phyloP scores from a whole-genome alignment of 371 early-diverging fungal species.

The Neoconidiobolus thromboides region DNA sequence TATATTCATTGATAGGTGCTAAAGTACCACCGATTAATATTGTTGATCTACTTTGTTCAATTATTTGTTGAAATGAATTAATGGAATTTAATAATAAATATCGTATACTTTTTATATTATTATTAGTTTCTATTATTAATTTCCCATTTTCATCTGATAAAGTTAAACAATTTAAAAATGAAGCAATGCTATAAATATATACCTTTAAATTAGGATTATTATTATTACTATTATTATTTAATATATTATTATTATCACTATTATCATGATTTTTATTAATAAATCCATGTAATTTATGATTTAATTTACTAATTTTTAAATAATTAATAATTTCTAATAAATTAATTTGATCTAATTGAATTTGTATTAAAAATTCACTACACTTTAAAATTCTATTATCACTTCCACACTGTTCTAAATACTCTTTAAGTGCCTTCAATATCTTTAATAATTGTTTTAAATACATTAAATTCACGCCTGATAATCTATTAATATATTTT shows the following conservation, averaged over 20 bases:
- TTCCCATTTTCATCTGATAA: no score
- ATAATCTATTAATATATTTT: constrained; percentile 43
- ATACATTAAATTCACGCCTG: constrained; percentile 15
- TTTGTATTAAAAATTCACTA: constrained; percentile 48
- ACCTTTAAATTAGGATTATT: no score
- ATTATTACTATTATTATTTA: no score
- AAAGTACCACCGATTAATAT: constrained; percentile 94
- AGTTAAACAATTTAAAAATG: no score
- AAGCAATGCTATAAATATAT: no score
- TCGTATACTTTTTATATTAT: constrained; percentile 20
- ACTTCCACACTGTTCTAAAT: not conserved
- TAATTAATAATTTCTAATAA: constrained; percentile 60
- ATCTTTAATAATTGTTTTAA: constrained; percentile 18
- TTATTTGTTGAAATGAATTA: constrained; percentile 55
- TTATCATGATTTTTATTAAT: constrained; percentile 22
- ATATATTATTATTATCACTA: not conserved
- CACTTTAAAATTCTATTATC: constrained; percentile 9
- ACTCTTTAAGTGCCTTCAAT: not conserved
- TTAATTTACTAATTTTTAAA: constrained; percentile 31
- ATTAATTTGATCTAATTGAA: constrained; percentile 66
- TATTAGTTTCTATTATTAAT: no score
- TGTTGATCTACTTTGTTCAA: constrained; percentile 60
- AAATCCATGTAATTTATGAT: constrained; percentile 7
- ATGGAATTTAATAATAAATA: constrained; percentile 75
- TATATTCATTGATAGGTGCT: constrained; percentile 55